Evolutionary conservation across 495 filamentous ascomycete genomes (phyloP).

Genomic region (Saxophila tyrrhenica): DNA sequence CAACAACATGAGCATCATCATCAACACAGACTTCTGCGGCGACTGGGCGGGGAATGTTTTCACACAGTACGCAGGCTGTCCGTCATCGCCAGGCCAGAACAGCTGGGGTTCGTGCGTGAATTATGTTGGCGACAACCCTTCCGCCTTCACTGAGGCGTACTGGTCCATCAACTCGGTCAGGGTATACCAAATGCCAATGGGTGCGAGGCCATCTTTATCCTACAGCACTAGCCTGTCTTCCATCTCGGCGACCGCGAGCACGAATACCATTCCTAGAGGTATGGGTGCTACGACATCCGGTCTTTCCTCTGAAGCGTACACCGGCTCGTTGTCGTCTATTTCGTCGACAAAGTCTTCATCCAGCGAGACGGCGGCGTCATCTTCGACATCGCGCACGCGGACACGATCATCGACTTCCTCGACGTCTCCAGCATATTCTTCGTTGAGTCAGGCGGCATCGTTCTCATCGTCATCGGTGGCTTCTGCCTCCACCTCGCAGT

Average conservation of each 20-base stretch:
- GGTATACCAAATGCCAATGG: constrained; percentile 18
- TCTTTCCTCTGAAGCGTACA: constrained; percentile 4
- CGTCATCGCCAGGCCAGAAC: background rate
- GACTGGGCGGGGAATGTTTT: constrained; percentile 30
- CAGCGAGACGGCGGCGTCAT: background rate
- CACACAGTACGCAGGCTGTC: constrained; percentile 4
- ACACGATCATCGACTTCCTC: background rate
- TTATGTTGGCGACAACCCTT: constrained; percentile 25
- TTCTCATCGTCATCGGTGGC: background rate
- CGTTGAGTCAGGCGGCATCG: background rate
- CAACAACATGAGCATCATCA: constrained; percentile 35
- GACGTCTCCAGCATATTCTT: background rate
- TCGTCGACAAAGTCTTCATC: background rate
- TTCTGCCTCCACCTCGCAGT: too few species aligned
- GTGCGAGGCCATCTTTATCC: background rate
- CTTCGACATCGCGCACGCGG: background rate
- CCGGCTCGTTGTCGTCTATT: constrained; percentile 7
- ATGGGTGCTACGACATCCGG: constrained; percentile 7
- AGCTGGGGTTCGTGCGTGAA: constrained; percentile 9
- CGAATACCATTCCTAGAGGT: background rate
- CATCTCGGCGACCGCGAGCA: background rate
- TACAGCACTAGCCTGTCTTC: constrained; percentile 8
- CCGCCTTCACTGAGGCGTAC: constrained; percentile 23
- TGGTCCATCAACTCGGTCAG: constrained; percentile 28
- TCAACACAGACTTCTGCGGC: constrained; percentile 42